Percentiles rank a stretch among this genome's conserved stretches.
phyloP scores from a whole-genome alignment of 1,139 yeast species.

The Geotrichum klebahnii region DNA sequence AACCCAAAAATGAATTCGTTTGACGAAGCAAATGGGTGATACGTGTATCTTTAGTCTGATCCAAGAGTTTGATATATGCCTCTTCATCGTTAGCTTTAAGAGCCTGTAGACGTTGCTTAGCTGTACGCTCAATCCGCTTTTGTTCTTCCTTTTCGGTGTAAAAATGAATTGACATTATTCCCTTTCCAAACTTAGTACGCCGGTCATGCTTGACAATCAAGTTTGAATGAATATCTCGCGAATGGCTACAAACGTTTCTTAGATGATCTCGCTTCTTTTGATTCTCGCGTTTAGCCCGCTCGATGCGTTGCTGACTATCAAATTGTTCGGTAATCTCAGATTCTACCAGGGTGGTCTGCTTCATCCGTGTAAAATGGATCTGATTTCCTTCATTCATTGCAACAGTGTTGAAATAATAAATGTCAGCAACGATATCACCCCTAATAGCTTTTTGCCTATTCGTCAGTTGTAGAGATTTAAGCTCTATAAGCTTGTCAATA shows the following conservation, averaged over 20 bases:
- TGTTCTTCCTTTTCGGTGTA: slow-evolving; percentile 86
- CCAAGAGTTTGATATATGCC: slow-evolving; percentile 89
- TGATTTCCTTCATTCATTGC: slow-evolving; percentile 42
- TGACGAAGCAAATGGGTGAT: slow-evolving; percentile 90
- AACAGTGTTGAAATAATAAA: slow-evolving; percentile 48
- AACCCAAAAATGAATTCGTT: slow-evolving; percentile 84
- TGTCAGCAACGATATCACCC: slow-evolving; percentile 61
- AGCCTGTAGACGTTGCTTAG: slow-evolving; percentile 96
- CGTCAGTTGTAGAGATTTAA: slow-evolving; percentile 68
- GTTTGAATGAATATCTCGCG: slow-evolving; percentile 10
- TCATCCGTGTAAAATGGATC: slow-evolving; percentile 48
- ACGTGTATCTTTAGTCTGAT: slow-evolving; percentile 96
- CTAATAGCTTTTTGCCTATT: slow-evolving; percentile 80
- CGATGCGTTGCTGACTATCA: slow-evolving; percentile 53
- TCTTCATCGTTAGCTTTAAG: slow-evolving; percentile 96
- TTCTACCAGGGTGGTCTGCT: slow-evolving; percentile 59
- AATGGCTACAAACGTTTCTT: slow-evolving; percentile 15
- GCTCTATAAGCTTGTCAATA: slow-evolving; percentile 53
- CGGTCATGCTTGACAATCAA: slow-evolving; percentile 15
- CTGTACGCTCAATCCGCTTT: slow-evolving; percentile 80
- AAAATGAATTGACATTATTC: slow-evolving; percentile 57
- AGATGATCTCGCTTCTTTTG: slow-evolving; percentile 20
- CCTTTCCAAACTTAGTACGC: slow-evolving; percentile 36
- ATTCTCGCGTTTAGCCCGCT: slow-evolving; percentile 32
- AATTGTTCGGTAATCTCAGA: slow-evolving; percentile 59